Conservation (phyloP, 2,329 filamentous ascomycete genomes). For the Venturia nashicola region DNA sequence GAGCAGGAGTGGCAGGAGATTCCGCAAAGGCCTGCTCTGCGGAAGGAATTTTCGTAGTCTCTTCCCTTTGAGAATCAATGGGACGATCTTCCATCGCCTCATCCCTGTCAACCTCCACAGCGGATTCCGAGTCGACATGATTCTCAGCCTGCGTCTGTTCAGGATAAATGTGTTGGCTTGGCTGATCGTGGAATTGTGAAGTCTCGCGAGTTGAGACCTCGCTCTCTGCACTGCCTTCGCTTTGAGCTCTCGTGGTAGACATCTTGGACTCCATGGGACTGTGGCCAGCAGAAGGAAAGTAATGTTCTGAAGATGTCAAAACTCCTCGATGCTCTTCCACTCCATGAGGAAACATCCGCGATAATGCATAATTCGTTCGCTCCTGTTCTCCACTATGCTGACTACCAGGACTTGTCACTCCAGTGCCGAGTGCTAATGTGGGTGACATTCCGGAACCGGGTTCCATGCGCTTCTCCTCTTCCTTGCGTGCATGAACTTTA, state of each 20-base stretch:
- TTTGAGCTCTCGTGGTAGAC: background rate
- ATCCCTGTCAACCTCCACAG: background rate
- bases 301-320: slow-evolving; percentile 11
- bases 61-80: background rate
- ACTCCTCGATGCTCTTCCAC: slow-evolving; percentile 16
- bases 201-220: background rate
- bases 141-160: background rate
- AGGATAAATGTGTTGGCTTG: background rate
- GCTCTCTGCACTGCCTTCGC: background rate
- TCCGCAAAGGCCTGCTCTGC: background rate
- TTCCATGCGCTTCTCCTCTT: slow-evolving; percentile 16
- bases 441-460: background rate
- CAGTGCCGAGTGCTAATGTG: background rate
- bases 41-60: background rate
- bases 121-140: background rate
- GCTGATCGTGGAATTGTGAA: background rate
- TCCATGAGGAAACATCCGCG: slow-evolving; percentile 25
- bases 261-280: background rate
- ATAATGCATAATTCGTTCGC: slow-evolving; percentile 18
- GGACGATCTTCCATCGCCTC: background rate
- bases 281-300: slow-evolving; percentile 9
- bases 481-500: slow-evolving; percentile 38
- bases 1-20: background rate
- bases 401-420: background rate
- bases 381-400: slow-evolving; percentile 9